Conservation (phyloP, 2,329 filamentous ascomycete species). For the Neofusicoccum cordaticola region DNA sequence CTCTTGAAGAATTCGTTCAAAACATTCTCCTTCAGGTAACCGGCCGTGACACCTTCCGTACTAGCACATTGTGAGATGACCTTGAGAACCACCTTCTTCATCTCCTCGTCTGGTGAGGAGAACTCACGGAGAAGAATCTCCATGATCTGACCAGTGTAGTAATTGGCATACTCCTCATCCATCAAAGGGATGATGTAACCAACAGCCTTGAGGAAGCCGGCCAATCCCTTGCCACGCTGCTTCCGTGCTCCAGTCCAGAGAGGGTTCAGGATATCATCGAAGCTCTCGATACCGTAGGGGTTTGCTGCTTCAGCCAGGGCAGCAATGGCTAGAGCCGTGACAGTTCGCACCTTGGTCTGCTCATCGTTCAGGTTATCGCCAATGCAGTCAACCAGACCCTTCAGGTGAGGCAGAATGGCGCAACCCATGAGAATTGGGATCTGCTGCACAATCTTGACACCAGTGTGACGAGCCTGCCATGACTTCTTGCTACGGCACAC, state of each 20-base stretch:
- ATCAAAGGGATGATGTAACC: constrained; percentile 98
- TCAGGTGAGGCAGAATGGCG: constrained; percentile 90
- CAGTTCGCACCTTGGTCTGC: constrained; percentile 95
- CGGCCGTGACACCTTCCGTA: constrained; percentile 90
- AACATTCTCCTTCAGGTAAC: constrained; percentile 92
- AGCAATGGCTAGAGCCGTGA: constrained; percentile 91
- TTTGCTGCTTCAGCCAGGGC: constrained; percentile 94
- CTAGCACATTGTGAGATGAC: constrained; percentile 94
- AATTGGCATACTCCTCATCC: constrained; percentile 99
- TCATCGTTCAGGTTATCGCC: constrained; percentile 95
- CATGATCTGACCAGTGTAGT: constrained; percentile 98
- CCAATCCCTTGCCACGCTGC: constrained; percentile 92
- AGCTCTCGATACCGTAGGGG: constrained; percentile 98
- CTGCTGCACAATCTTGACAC: constrained; percentile 98
- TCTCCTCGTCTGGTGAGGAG: constrained; percentile 94
- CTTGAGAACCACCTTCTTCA: constrained; percentile 99
- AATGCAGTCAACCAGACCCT: constrained; percentile 94
- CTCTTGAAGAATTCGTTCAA: constrained; percentile 97
- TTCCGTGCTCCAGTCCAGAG: constrained; percentile 95
- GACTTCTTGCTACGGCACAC: constrained; percentile 98
- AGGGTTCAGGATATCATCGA: constrained; percentile 95
- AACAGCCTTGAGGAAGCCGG: constrained; percentile 94
- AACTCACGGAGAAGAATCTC: constrained; percentile 96
- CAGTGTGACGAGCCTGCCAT: constrained; percentile 96
- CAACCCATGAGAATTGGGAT: constrained; percentile 99